Evolutionary conservation across 176 grass and related monocot genomes (phyloP).

Genomic region (Oryza rufipogon): DNA sequence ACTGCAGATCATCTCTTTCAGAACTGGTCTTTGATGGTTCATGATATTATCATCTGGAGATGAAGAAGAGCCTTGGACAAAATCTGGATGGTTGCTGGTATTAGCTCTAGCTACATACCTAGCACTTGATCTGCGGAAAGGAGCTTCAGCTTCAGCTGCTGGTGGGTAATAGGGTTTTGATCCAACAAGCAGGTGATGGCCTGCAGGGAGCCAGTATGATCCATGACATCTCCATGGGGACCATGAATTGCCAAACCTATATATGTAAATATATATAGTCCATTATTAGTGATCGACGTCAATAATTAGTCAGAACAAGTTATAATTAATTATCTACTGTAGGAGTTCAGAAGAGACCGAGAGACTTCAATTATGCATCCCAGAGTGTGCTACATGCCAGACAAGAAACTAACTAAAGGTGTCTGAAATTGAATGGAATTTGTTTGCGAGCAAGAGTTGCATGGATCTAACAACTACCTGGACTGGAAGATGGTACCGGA

Average conservation of each 20-base stretch:
- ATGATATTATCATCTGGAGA: conserved; percentile 18
- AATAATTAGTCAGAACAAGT: background rate
- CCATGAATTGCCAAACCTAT: conserved; percentile 38
- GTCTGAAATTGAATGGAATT: conserved; percentile 28
- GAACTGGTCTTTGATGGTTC: background rate
- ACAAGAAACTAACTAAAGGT: background rate
- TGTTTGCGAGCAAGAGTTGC: conserved; percentile 11
- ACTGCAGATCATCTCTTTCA: background rate
- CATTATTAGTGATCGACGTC: background rate
- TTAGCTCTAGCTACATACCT: conserved; percentile 14
- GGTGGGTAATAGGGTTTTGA: conserved; percentile 34
- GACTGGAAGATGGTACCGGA: conserved; percentile 22
- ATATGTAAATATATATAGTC: background rate
- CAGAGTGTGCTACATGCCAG: background rate
- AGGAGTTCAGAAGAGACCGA: no score
- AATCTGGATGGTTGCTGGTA: background rate
- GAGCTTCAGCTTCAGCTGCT: background rate
- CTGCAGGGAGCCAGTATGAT: conserved; percentile 18
- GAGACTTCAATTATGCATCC: background rate
- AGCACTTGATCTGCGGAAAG: conserved; percentile 8
- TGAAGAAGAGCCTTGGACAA: background rate
- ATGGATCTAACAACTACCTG: background rate
- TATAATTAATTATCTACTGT: no score
- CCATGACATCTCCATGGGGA: conserved; percentile 45
- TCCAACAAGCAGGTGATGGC: conserved; percentile 28